phyloP scores from a whole-genome alignment of 1,139 yeast species.

The Wickerhamiella infanticola region DNA sequence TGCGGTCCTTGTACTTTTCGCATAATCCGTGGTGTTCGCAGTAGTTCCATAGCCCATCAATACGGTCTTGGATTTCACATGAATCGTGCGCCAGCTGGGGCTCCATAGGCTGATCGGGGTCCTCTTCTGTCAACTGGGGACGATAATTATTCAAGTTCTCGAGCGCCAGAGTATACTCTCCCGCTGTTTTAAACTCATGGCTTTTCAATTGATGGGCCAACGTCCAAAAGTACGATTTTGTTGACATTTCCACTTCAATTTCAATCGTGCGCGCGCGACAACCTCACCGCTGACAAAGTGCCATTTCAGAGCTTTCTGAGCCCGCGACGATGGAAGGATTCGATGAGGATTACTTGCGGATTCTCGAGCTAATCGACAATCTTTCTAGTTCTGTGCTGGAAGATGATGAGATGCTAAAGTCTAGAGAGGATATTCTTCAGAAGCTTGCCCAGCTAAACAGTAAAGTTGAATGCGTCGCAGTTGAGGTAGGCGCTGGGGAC shows the following conservation, averaged over 20 bases:
- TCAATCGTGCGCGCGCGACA: background rate
- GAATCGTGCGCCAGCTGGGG: background rate
- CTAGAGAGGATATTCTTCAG: slow-evolving; percentile 19
- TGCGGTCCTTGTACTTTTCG: too few relatives aligned
- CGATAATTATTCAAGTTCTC: background rate
- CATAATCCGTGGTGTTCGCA: background rate
- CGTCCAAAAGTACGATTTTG: background rate
- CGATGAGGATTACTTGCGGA: slow-evolving; percentile 12
- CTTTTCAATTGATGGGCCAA: background rate
- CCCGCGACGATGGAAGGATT: slow-evolving; percentile 6
- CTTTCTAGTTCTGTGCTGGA: slow-evolving; percentile 13
- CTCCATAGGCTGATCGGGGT: background rate
- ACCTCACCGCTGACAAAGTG: background rate
- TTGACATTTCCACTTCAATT: background rate
- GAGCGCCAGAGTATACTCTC: background rate
- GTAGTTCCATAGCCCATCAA: background rate
- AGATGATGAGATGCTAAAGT: slow-evolving; percentile 16
- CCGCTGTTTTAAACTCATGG: background rate
- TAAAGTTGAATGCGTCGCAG: slow-evolving; percentile 11
- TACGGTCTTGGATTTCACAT: background rate
- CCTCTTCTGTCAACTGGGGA: background rate
- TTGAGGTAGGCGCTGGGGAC: slow-evolving; percentile 8
- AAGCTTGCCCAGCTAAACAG: slow-evolving; percentile 16
- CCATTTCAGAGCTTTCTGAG: background rate
- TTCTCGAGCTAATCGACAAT: slow-evolving; percentile 16